These are phyloP conservation scores for Fusarium tanahbumbuense DNA, from an alignment of 2,329 filamentous ascomycete species.

Conservation along the genomic window DNA sequence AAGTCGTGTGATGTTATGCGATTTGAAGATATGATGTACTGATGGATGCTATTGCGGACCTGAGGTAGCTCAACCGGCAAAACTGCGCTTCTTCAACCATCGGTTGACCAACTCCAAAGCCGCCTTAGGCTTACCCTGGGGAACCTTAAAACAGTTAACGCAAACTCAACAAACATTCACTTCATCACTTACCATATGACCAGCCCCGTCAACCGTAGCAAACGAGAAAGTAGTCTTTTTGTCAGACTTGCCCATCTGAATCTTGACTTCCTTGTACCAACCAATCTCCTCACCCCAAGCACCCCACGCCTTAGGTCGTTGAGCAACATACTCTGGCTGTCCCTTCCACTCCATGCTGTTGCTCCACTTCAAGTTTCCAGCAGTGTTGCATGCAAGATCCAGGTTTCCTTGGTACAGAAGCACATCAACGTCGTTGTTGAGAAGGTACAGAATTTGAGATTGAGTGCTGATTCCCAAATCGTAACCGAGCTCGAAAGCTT, in stretches of 20 bases:
- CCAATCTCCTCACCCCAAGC: slow-evolving; percentile 19
- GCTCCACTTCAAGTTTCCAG: slow-evolving; percentile 37
- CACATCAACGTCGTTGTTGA: slow-evolving; percentile 23
- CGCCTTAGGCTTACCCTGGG: slow-evolving; percentile 14
- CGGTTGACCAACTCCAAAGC: slow-evolving; percentile 12
- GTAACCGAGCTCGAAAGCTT: neutral
- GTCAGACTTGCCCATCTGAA: neutral
- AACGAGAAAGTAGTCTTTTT: slow-evolving; percentile 27
- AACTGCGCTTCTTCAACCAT: slow-evolving; percentile 21
- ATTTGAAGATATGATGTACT: too few relatives aligned
- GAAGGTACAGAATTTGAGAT: slow-evolving; percentile 15
- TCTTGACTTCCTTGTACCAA: slow-evolving; percentile 33
- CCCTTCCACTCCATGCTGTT: slow-evolving; percentile 31
- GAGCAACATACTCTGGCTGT: slow-evolving; percentile 36
- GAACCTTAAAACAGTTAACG: neutral
- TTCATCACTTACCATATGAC: slow-evolving; percentile 25
- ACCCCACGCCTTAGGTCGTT: slow-evolving; percentile 8
- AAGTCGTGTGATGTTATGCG: too few relatives aligned
- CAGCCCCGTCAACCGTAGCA: slow-evolving; percentile 29
- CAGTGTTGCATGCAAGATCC: slow-evolving; percentile 38
- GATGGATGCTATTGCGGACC: too few relatives aligned
- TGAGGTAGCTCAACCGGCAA: neutral
- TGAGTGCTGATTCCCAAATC: slow-evolving; percentile 26
- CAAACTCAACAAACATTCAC: rapidly evolving
- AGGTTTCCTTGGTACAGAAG: slow-evolving; percentile 38